These are phyloP conservation scores for Chaetothyriales sp. DNA, from an alignment of 2,329 filamentous ascomycete genomes.

Conservation along the genomic window DNA sequence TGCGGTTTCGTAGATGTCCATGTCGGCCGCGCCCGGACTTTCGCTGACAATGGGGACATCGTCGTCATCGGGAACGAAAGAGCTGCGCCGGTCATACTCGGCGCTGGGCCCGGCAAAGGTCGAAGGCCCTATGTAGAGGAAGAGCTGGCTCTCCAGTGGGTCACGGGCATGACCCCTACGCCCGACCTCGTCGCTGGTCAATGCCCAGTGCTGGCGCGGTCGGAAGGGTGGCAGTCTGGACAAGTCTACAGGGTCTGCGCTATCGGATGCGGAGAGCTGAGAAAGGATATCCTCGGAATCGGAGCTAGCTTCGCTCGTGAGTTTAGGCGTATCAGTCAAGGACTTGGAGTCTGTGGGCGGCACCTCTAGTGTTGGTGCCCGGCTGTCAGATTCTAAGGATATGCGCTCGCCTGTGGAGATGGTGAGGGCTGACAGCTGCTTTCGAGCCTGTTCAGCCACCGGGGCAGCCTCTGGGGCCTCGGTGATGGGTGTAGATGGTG, in stretches of 20 bases:
- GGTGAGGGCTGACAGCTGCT: not conserved
- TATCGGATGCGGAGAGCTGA: constrained; percentile 1
- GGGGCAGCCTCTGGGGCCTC: not conserved
- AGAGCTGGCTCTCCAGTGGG: constrained; percentile 50
- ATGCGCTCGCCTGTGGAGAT: not conserved
- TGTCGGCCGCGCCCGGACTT: constrained; percentile 70
- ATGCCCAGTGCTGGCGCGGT: constrained; percentile 9
- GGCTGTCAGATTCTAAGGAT: not conserved
- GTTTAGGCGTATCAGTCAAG: not conserved
- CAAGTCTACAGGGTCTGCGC: constrained; percentile 9
- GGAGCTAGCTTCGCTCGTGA: constrained; percentile 6
- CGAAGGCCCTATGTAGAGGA: constrained; percentile 61
- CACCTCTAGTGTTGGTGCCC: not conserved
- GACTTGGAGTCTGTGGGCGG: not conserved
- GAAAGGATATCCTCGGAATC: constrained; percentile 10
- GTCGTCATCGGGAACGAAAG: constrained; percentile 19
- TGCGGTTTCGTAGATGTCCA: constrained; percentile 76
- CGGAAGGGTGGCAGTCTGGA: constrained; percentile 15
- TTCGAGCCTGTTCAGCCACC: not conserved
- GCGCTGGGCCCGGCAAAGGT: constrained; percentile 33
- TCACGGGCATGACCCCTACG: constrained; percentile 49
- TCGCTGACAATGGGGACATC: constrained; percentile 52
- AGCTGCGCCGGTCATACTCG: constrained; percentile 26
- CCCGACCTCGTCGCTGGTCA: constrained; percentile 13
- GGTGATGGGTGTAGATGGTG: not conserved